Base-by-base conservation (phyloP, 2,329 filamentous ascomycete genomes). In the Fusarium beomiforme region DNA sequence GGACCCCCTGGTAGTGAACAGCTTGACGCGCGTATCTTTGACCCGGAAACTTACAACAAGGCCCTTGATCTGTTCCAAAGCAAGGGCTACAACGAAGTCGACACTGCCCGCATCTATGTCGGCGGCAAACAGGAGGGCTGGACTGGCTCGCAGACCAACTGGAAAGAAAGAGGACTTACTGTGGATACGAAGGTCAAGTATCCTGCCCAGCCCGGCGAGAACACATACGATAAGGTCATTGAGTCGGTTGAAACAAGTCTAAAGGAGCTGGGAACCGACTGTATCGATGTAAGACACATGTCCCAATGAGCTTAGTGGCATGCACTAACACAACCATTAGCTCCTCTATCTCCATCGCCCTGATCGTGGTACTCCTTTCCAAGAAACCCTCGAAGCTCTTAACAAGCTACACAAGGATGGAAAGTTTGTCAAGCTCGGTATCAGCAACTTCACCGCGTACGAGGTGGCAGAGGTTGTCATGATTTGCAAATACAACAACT, bases 381-480 rank as follows among this genome's bases (percentile, higher is more conserved):
- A 89, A 11, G 92, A 96, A 80, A 96, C 94, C 0, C 85, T 97
- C 21, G 88, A 90, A 75, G 92, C 91, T 8, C 85, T 94, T 64
- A 89, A 97, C 79, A 90, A 94, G 81, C 83, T 97, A 55, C 93
- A 97, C 85, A 93, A 94, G 81, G 88, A 92, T 61, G 93, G 94
- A 66, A 96, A 95, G 79, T 97, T 98, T 77, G 89, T 93, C 23
- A 87, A 89, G 55, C 83, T 97, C 16, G 94, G 93, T 4, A 82
- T 98, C 64, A 92, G 89, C 75, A 97, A 97, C 82, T 97, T 91
- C 79, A 93, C 94, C 1, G 91, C 94, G 1, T 96, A 92, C 78
- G 94, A 97, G 79, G 92, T 97, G 13, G 94, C 94, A 1, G 94
- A 97, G 82, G 88, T 97, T 13, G 91, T 92, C 62, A 88, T 93